Base-by-base conservation (phyloP, 2,329 filamentous ascomycete species). In the Colletotrichum cuscutae region DNA sequence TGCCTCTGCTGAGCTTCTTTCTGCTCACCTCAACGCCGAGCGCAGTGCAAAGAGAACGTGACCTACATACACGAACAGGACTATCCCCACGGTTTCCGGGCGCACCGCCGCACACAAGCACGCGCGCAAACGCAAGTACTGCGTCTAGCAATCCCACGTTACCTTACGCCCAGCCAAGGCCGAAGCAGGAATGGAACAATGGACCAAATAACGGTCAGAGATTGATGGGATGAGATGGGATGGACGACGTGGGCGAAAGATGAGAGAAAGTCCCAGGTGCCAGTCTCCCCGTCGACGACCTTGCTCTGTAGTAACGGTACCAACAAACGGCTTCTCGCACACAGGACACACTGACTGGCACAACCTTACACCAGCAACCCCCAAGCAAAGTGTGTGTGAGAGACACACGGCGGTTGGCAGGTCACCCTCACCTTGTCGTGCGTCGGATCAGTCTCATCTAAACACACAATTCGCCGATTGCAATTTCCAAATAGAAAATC, bases 181-280 rank as follows among this genome's bases (percentile, higher is more conserved):
- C 66, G 60, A 72, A 69, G 70, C 70, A 60, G 60, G 59, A 72
- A 65, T 65, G 62, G 62, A 65, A 68, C 35, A 63, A 53, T 22
- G 62, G 30, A 59, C 42, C 42, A 37, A 56, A 11, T 60, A 56
- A 65, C 42, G 66, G 70, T 61, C 60, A 35, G 65, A 60, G 59
- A 64, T 64, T 64, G 54, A 64, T 54, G 59, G 65, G 53, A 64
- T 22, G 65, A 72, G 46, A 64, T 70, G 54, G 70, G 70, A 72
- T 64, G 65, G 65, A 69, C 70, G 59, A 32, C 11, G 70, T 46
- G 54, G 53, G 19, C 28, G 52, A 46, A 30, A 26, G 49, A 35
- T 7, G 22, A 54, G 57, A 68, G 30, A 66, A 32, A 9, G 32
- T 32, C 8, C 8, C 32, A 32, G 32, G 32, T 32, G 32, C 54